Conservation (phyloP, 2,329 filamentous ascomycete genomes). For the Hypoxylon sp. region DNA sequence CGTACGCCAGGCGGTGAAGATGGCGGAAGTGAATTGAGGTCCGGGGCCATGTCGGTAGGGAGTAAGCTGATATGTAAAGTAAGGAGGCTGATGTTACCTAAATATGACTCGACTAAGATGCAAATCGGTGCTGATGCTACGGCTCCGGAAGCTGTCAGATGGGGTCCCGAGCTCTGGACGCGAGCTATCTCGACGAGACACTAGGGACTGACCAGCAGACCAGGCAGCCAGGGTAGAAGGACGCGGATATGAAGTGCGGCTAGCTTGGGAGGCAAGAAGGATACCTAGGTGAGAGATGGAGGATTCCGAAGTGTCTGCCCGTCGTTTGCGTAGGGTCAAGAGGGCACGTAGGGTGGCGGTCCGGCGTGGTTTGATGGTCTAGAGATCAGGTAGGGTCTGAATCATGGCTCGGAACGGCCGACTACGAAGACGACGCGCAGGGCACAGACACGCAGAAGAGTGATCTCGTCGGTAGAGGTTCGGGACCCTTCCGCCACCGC, state of each 20-base stretch:
- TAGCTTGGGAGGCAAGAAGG: not conserved
- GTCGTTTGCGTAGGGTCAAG: not conserved
- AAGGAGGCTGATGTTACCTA: constrained; percentile 15
- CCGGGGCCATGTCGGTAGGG: constrained; percentile 56
- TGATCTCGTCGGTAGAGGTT: not conserved
- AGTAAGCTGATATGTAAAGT: constrained; percentile 10
- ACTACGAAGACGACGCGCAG: not conserved
- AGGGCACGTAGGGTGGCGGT: not conserved
- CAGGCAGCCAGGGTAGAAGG: not conserved
- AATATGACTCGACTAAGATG: not conserved
- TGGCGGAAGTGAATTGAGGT: constrained; percentile 66
- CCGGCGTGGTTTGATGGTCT: not conserved
- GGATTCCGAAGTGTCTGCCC: not conserved
- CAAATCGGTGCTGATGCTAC: not conserved
- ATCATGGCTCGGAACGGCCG: not conserved
- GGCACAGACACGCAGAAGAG: not conserved
- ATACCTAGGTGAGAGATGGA: not conserved
- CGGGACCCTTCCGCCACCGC: not conserved
- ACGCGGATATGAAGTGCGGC: not conserved
- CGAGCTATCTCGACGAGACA: not conserved
- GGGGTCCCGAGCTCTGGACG: not conserved
- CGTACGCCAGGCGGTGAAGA: constrained; percentile 51
- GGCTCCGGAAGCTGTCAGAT: not conserved
- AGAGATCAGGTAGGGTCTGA: not conserved
- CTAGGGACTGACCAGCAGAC: not conserved